Evolutionary conservation across 139 green algal species (phyloP).

Genomic region (Tetraselmis striata): DNA sequence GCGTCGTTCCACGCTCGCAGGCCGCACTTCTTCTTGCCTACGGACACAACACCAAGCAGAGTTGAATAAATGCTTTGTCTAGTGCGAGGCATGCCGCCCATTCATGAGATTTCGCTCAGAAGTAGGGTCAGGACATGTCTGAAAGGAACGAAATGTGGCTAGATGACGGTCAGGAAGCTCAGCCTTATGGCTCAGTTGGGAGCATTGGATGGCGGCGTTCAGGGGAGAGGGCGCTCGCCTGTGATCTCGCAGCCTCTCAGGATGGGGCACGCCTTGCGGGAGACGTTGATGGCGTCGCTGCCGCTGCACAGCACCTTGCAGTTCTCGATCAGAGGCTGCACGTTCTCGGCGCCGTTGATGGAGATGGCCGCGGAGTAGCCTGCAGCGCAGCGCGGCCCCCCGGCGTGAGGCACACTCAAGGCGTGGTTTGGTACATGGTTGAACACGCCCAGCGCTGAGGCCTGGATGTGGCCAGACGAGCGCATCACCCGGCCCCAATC

Average conservation of each 20-base stretch:
- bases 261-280: not conserved
- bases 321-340: not conserved
- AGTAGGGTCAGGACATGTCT: not conserved
- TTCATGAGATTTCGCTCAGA: not conserved
- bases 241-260: not conserved
- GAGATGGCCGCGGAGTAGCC: conserved; percentile 12
- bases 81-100: too few relatives aligned
- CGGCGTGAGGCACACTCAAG: too few relatives aligned
- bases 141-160: not conserved
- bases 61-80: too few relatives aligned
- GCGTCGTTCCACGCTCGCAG: not conserved
- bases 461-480: not conserved
- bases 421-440: not conserved
- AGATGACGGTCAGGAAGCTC: not conserved
- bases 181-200: not conserved
- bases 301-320: not conserved
- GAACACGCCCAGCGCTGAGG: not conserved
- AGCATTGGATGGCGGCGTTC: not conserved
- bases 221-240: not conserved
- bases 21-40: not conserved
- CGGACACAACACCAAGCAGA: not conserved
- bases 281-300: not conserved
- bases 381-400: too few relatives aligned
- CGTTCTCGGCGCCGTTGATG: not conserved
- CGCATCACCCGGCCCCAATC: not conserved